phyloP scores from a whole-genome alignment of 2,329 filamentous ascomycete species.

The Neopestalotiopsis sp. region DNA sequence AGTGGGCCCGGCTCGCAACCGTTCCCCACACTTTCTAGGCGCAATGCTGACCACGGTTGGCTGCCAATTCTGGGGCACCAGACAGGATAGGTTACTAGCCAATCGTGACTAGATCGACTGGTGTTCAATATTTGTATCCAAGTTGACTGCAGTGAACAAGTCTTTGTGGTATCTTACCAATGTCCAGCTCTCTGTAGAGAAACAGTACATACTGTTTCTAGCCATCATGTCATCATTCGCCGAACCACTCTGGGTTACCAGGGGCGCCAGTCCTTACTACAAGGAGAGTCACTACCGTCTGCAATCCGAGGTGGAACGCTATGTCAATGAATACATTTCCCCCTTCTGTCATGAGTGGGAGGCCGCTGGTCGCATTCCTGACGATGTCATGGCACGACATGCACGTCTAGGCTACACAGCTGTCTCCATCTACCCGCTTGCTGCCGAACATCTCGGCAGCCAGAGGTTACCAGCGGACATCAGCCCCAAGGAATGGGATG shows the following conservation, averaged over 20 bases:
- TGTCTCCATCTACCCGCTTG: neutral
- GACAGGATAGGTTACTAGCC: neutral
- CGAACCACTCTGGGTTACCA: neutral
- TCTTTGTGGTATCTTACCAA: neutral
- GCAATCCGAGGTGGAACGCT: neutral
- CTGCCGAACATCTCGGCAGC: neutral
- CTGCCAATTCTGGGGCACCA: neutral
- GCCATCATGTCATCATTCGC: neutral
- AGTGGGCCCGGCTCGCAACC: neutral
- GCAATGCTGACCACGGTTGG: neutral
- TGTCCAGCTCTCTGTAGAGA: neutral
- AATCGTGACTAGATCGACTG: neutral
- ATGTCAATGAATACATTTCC: neutral
- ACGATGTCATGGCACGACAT: neutral
- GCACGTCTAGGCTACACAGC: neutral
- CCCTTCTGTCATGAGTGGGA: neutral
- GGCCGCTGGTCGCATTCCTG: neutral
- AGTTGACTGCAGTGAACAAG: neutral
- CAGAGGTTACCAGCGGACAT: constrained; percentile 22
- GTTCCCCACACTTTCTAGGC: neutral
- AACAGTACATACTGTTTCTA: neutral
- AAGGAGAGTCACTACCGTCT: neutral
- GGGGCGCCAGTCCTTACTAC: neutral
- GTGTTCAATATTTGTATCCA: neutral
- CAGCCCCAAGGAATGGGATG: constrained; percentile 38